These are phyloP conservation scores for Tanacetum coccineum DNA, from an alignment of 129 eudicot species.

Conservation along the genomic window DNA sequence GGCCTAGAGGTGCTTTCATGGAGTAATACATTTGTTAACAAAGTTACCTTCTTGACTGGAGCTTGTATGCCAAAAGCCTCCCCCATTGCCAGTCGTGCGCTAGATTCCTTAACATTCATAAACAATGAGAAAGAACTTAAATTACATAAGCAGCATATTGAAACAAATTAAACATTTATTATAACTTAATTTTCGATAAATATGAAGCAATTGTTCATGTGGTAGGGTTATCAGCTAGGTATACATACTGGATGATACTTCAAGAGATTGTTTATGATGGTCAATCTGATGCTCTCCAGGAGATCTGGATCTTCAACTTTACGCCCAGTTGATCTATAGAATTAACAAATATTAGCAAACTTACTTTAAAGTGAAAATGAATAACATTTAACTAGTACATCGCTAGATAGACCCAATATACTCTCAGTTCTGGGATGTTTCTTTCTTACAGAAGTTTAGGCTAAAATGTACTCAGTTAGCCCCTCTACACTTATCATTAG, in stretches of 20 bases:
- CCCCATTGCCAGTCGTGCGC: slow-evolving; percentile 92
- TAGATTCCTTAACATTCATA: slow-evolving; percentile 69
- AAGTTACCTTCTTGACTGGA: slow-evolving; percentile 75
- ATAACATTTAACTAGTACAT: not conserved
- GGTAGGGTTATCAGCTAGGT: slow-evolving; percentile 8
- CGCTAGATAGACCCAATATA: too few species aligned
- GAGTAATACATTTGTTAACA: not conserved
- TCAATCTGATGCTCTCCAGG: slow-evolving; percentile 91
- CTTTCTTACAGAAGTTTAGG: not conserved
- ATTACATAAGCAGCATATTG: slow-evolving; percentile 10
- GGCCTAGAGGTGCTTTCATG: not conserved
- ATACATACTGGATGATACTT: slow-evolving; percentile 95
- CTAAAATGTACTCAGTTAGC: too few species aligned
- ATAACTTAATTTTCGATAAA: slow-evolving; percentile 3
- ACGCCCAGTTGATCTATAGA: slow-evolving; percentile 68
- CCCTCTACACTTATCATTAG: too few species aligned
- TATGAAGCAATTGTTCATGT: slow-evolving; percentile 2
- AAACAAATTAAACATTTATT: slow-evolving; percentile 11
- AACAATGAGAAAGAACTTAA: slow-evolving; percentile 11
- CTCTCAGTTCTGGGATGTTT: too few species aligned
- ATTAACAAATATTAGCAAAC: slow-evolving; percentile 12
- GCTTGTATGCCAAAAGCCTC: slow-evolving; percentile 93
- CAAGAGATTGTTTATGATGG: slow-evolving; percentile 83
- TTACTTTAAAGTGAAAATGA: slow-evolving; percentile 7
- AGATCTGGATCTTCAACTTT: slow-evolving; percentile 98